Percentiles rank a stretch among this genome's conserved stretches.
These are phyloP conservation scores for Fraxinus americana DNA, from an alignment of 257 asterid species.

Conservation along the genomic window DNA sequence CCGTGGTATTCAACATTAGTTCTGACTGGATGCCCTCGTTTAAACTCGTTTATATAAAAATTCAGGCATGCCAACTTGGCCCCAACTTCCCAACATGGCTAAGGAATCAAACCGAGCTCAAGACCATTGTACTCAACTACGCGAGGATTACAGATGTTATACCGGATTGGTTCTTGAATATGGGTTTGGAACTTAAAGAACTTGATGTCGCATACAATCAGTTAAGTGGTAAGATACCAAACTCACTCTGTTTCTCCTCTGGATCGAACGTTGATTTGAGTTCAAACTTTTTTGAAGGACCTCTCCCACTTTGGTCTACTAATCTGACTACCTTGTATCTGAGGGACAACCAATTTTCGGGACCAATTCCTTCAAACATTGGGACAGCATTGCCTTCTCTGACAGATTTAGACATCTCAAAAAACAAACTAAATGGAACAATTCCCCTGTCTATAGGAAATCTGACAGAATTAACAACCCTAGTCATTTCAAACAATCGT, in stretches of 20 bases:
- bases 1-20: slow-evolving; percentile 36
- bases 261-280: slow-evolving; percentile 32
- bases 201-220: slow-evolving; percentile 36
- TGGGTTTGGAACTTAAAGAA: slow-evolving; percentile 29
- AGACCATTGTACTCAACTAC: slow-evolving; percentile 24
- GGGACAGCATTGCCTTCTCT: slow-evolving; percentile 24
- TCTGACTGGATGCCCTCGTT: slow-evolving; percentile 37
- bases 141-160: slow-evolving; percentile 30
- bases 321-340: slow-evolving; percentile 33
- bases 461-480: slow-evolving; percentile 22
- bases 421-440: slow-evolving; percentile 27
- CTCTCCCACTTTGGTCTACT: slow-evolving; percentile 43
- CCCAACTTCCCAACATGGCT: slow-evolving; percentile 40
- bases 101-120: slow-evolving; percentile 32
- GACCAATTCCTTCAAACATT: slow-evolving; percentile 39
- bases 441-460: slow-evolving; percentile 34
- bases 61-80: slow-evolving; percentile 37
- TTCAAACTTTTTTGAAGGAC: slow-evolving; percentile 30
- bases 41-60: slow-evolving; percentile 29
- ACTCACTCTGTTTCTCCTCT: slow-evolving; percentile 3
- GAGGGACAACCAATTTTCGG: slow-evolving; percentile 38
- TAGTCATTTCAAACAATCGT: slow-evolving; percentile 33
- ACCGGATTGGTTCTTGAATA: slow-evolving; percentile 40
- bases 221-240: slow-evolving; percentile 33
- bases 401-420: slow-evolving; percentile 37